Conservation (phyloP, 257 asterid genomes). For the Capsicum baccatum region DNA sequence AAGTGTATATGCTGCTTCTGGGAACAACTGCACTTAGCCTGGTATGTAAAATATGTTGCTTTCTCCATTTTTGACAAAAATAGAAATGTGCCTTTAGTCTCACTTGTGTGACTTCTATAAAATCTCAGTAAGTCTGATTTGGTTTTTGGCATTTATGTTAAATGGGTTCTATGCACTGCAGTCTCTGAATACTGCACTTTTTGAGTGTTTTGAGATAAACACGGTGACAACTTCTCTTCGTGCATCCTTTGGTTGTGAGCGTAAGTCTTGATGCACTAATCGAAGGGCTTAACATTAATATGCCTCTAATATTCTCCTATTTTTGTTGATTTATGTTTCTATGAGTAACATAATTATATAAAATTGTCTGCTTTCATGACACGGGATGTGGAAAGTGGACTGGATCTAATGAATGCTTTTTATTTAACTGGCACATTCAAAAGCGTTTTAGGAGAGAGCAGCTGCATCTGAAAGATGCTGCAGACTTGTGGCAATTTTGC, state of each 20-base stretch:
- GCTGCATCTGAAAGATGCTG: constrained; percentile 24
- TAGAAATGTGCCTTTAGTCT: constrained; percentile 24
- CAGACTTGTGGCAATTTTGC: constrained; percentile 15
- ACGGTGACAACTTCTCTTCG: neutral
- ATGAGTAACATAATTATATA: neutral
- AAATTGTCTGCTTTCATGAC: neutral
- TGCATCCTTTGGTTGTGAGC: constrained; percentile 8
- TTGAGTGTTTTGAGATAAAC: neutral
- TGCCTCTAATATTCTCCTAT: neutral
- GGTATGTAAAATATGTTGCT: constrained; percentile 47
- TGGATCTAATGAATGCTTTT: neutral
- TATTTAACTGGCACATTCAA: neutral
- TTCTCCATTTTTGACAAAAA: constrained; percentile 29
- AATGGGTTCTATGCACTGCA: constrained; percentile 13
- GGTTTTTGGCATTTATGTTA: constrained; percentile 12
- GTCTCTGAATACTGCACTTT: neutral
- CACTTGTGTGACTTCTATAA: constrained; percentile 15
- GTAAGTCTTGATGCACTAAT: neutral
- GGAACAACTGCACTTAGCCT: constrained; percentile 90
- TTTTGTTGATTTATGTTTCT: neutral
- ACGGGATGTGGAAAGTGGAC: neutral
- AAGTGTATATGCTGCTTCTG: constrained; percentile 75
- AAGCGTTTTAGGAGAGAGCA: neutral
- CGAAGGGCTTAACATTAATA: neutral
- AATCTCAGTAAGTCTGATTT: constrained; percentile 11